Percentiles rank a stretch among this genome's conserved stretches.
Conservation (phyloP, 148 eudicot species). For the Silene conica region DNA sequence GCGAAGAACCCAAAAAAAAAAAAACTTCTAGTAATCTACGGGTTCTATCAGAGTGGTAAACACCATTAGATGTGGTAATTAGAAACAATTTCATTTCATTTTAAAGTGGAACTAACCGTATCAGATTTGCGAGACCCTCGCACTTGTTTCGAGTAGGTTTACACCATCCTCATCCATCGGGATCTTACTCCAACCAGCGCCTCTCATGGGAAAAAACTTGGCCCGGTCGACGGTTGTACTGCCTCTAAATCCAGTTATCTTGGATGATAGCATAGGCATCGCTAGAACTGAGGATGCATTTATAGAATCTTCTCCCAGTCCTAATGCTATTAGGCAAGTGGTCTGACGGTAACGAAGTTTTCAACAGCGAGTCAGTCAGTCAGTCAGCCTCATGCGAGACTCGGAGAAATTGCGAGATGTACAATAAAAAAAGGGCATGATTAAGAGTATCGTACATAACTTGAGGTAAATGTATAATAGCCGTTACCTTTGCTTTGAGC, state of each 20-base stretch:
- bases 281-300: conserved; percentile 85
- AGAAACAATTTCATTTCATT: neutral
- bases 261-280: conserved; percentile 98
- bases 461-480: too few species aligned
- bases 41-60: conserved; percentile 4
- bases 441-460: too few species aligned
- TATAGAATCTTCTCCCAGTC: conserved; percentile 77
- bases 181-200: conserved; percentile 63
- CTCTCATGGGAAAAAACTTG: conserved; percentile 52
- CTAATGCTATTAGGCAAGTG: conserved; percentile 65
- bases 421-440: too few species aligned
- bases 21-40: conserved; percentile 6
- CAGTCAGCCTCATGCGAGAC: too few species aligned
- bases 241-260: conserved; percentile 87
- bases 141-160: conserved; percentile 45
- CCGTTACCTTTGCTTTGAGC: conserved; percentile 66
- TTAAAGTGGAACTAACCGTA: conserved; percentile 23
- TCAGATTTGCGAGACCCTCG: conserved; percentile 39
- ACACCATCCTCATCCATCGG: conserved; percentile 50
- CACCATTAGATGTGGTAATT: conserved; percentile 3
- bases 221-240: conserved; percentile 43
- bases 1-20: neutral
- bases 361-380: neutral
- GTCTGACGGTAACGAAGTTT: conserved; percentile 35
- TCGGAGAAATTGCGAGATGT: too few species aligned